Conservation (phyloP, 2,329 filamentous ascomycete species). For the Clarireedia monteithiana region DNA sequence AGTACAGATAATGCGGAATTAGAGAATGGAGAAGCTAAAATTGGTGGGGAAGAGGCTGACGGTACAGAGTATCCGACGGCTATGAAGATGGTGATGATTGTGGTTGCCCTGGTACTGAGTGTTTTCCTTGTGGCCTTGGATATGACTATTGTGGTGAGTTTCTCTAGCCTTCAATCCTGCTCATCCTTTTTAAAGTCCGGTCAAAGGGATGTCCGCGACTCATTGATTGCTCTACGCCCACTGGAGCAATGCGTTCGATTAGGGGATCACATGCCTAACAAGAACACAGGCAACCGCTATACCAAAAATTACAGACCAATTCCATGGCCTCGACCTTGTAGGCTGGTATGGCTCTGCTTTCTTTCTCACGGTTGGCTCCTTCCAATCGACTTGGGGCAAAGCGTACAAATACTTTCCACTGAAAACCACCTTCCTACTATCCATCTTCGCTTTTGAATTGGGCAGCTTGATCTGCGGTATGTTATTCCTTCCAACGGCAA, state of each 20-base stretch:
- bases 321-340: constrained; percentile 40
- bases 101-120: constrained; percentile 39
- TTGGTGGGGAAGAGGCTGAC: constrained; percentile 8
- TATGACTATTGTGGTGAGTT: constrained; percentile 41
- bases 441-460: constrained; percentile 32
- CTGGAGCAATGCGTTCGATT: too few species aligned
- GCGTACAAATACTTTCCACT: constrained; percentile 30
- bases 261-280: background rate
- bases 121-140: constrained; percentile 38
- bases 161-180: background rate
- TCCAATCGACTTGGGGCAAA: constrained; percentile 29
- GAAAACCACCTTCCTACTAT: constrained; percentile 27
- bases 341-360: constrained; percentile 54
- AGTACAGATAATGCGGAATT: constrained; percentile 10
- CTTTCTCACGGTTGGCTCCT: constrained; percentile 38
- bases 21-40: background rate
- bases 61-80: constrained; percentile 25
- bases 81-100: constrained; percentile 32
- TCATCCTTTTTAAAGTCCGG: background rate
- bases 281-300: constrained; percentile 40
- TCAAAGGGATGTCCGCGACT: too few species aligned
- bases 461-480: constrained; percentile 32
- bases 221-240: too few species aligned
- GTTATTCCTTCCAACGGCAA: background rate
- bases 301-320: constrained; percentile 44